These are phyloP conservation scores for Mallotus repandus DNA, from an alignment of 441 rosid genomes.

Conservation along the genomic window DNA sequence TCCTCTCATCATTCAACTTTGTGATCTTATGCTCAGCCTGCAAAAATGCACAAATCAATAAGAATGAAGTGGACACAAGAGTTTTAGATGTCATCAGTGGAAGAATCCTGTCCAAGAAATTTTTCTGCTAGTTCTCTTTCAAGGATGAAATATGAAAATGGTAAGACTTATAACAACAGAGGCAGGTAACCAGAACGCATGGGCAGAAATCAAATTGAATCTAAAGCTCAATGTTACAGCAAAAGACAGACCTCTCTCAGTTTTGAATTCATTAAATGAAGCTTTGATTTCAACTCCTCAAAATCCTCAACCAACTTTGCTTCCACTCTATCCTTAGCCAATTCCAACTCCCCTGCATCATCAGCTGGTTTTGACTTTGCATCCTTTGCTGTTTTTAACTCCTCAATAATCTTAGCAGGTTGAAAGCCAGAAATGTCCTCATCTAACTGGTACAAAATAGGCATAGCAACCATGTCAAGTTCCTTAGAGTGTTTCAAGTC, in stretches of 20 bases:
- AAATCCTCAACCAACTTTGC: conserved; percentile 27
- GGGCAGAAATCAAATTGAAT: background rate
- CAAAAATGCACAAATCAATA: background rate
- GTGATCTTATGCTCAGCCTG: conserved; percentile 49
- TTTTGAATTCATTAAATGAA: conserved; percentile 32
- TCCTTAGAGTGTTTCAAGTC: background rate
- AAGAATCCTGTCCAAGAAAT: background rate
- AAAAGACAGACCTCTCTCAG: conserved; percentile 35
- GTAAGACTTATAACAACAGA: background rate
- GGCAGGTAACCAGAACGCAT: background rate
- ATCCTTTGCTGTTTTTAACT: conserved; percentile 13
- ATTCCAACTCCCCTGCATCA: conserved; percentile 18
- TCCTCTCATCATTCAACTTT: conserved; percentile 42
- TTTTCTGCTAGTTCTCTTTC: background rate
- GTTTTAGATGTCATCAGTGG: background rate
- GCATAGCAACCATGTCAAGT: background rate
- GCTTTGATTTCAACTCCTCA: conserved; percentile 35
- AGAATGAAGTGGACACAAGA: background rate
- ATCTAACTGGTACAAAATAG: conserved; percentile 25
- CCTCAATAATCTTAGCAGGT: conserved; percentile 21
- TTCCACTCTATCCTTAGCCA: conserved; percentile 17
- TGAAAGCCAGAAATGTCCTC: conserved; percentile 22
- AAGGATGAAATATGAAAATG: background rate
- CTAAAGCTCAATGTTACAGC: background rate
- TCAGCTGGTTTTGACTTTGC: conserved; percentile 13